These are phyloP conservation scores for Pseudocercospora macadamiae DNA, from an alignment of 2,329 filamentous ascomycete genomes.

Conservation along the genomic window DNA sequence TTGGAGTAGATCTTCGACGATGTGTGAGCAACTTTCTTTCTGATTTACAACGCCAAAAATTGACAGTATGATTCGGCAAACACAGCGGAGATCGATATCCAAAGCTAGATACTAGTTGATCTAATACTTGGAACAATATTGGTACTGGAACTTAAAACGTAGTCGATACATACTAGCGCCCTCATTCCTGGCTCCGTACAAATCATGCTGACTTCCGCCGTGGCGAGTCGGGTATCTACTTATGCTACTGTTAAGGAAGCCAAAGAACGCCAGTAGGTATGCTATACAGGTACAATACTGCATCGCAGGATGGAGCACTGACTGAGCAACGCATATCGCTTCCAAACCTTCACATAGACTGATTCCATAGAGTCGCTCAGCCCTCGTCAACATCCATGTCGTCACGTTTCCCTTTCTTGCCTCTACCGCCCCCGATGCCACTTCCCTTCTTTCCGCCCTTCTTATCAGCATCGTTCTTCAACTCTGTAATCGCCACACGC, in stretches of 20 bases:
- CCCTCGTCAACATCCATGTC: conserved; percentile 79
- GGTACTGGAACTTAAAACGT: too few species aligned
- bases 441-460: conserved; percentile 58
- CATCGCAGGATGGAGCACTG: too few species aligned
- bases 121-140: too few species aligned
- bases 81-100: too few species aligned
- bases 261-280: not conserved
- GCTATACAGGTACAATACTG: not conserved
- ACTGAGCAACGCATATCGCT: not conserved
- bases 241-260: not conserved
- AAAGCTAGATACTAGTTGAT: too few species aligned
- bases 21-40: too few species aligned
- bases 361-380: conserved; percentile 12
- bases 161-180: too few species aligned
- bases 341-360: not conserved
- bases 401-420: conserved; percentile 61
- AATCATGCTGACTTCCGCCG: not conserved
- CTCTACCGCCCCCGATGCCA: conserved; percentile 49
- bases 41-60: too few species aligned
- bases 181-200: too few species aligned
- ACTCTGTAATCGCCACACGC: conserved; percentile 73
- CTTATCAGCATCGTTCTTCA: conserved; percentile 78
- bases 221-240: not conserved
- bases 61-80: too few species aligned
- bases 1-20: too few species aligned